Evolutionary conservation across 2,329 filamentous ascomycete species (phyloP).

Genomic region (Rutstroemia sydowiana): DNA sequence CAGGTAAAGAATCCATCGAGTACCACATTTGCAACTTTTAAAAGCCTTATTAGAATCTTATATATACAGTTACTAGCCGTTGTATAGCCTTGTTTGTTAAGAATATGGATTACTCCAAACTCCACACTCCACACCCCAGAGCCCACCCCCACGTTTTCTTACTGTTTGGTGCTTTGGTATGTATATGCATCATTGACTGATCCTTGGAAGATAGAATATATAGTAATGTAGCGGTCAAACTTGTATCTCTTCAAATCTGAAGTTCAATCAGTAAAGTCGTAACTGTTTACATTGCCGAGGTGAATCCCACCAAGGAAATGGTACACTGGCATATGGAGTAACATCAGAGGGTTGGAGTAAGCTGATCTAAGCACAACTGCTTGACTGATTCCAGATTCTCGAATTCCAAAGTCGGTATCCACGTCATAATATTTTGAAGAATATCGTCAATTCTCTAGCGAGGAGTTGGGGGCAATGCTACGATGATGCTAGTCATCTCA

Average conservation of each 20-base stretch:
- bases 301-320: not conserved
- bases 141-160: too few relatives aligned
- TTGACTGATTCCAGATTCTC: not conserved
- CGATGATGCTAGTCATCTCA: slow-evolving; percentile 2
- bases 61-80: too few relatives aligned
- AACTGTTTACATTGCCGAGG: not conserved
- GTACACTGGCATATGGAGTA: not conserved
- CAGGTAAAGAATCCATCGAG: too few relatives aligned
- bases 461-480: not conserved
- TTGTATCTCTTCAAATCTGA: not conserved
- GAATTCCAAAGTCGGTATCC: not conserved
- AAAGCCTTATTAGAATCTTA: too few relatives aligned
- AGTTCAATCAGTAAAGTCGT: not conserved
- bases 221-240: slow-evolving; percentile 10
- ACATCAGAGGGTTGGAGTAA: not conserved
- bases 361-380: slow-evolving; percentile 8
- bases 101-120: too few relatives aligned
- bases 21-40: too few relatives aligned
- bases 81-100: too few relatives aligned
- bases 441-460: not conserved
- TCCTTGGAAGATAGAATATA: not conserved
- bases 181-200: not conserved
- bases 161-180: not conserved
- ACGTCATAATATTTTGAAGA: not conserved
- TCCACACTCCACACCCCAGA: not conserved